Conservation (phyloP, 345 rosid species). For the Salix caprea region DNA sequence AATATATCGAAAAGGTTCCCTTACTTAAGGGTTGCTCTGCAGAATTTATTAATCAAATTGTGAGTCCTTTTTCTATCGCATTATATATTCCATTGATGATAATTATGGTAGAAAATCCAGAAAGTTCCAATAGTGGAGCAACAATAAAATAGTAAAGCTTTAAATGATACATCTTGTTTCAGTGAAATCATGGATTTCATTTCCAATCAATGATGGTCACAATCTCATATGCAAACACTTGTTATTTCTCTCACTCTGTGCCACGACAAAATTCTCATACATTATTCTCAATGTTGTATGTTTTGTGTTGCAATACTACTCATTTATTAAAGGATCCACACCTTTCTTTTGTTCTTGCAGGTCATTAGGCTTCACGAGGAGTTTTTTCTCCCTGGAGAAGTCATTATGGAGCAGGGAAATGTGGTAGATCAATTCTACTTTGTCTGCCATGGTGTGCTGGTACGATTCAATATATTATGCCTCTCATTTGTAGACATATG, state of each 20-base stretch:
- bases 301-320: background rate
- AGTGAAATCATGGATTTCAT: background rate
- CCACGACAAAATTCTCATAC: background rate
- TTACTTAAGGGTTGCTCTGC: slow-evolving; percentile 74
- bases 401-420: slow-evolving; percentile 81
- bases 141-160: background rate
- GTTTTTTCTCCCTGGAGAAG: slow-evolving; percentile 94
- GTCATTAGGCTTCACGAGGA: slow-evolving; percentile 87
- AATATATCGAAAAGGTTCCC: slow-evolving; percentile 49
- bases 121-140: background rate
- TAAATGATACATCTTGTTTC: background rate
- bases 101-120: background rate
- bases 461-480: slow-evolving; percentile 24
- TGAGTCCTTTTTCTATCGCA: slow-evolving; percentile 33
- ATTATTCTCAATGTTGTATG: background rate
- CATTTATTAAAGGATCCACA: background rate
- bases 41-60: slow-evolving; percentile 84
- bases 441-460: slow-evolving; percentile 85
- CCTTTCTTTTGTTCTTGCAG: slow-evolving; percentile 30
- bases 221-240: background rate
- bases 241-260: background rate
- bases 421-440: slow-evolving; percentile 91
- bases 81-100: background rate
- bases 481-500: background rate
- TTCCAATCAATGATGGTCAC: background rate